Percentiles rank a stretch among this genome's conserved stretches.
phyloP scores from a whole-genome alignment of 1,284 basidiomycete species.

The Heterobasidion occidentale region DNA sequence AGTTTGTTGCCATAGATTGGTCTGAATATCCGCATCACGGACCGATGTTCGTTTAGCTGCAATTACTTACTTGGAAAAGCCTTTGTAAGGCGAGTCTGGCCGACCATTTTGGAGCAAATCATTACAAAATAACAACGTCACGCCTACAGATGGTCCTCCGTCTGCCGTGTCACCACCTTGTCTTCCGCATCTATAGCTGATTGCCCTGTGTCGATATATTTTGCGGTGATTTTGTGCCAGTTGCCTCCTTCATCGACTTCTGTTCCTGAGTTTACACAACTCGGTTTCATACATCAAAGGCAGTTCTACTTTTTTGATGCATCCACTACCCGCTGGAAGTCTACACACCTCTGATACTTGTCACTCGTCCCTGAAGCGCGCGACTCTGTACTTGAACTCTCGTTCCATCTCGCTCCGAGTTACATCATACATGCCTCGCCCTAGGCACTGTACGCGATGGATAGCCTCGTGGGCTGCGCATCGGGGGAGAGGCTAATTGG shows the following conservation, averaged over 20 bases:
- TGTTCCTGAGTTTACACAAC: not conserved
- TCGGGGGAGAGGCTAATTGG: not conserved
- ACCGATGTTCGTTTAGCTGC: too few species aligned
- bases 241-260: not conserved
- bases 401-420: not conserved
- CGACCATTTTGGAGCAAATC: too few species aligned
- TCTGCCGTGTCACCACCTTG: too few species aligned
- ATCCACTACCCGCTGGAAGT: not conserved
- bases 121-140: too few species aligned
- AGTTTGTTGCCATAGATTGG: too few species aligned
- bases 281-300: not conserved
- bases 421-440: not conserved
- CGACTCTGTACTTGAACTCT: too few species aligned
- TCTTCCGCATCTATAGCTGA: not conserved
- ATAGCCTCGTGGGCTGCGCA: not conserved
- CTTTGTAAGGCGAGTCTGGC: too few species aligned
- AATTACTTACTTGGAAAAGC: too few species aligned
- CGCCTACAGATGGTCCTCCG: too few species aligned
- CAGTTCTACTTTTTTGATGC: not conserved
- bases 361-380: too few species aligned
- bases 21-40: too few species aligned
- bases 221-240: not conserved
- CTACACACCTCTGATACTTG: too few species aligned
- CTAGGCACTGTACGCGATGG: not conserved
- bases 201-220: not conserved